Conservation (phyloP, 805 yeast species). For the Wickerhamia fluorescens region DNA sequence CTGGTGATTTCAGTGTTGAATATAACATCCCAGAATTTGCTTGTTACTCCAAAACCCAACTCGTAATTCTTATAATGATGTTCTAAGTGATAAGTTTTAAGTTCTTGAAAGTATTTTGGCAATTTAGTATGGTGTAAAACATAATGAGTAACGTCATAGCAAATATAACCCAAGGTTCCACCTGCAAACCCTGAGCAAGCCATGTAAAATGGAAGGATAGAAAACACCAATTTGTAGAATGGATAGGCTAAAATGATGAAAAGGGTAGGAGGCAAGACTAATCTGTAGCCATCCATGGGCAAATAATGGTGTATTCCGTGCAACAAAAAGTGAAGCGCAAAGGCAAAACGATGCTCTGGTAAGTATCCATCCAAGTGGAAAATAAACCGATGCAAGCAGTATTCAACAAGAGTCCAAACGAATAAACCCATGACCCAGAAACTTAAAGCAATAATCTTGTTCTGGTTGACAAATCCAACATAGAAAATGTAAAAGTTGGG, state of each 20-base stretch:
- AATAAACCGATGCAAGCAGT: constrained; percentile 77
- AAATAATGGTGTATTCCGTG: constrained; percentile 97
- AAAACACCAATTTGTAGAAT: constrained; percentile 70
- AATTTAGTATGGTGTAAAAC: constrained; percentile 81
- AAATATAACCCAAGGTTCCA: constrained; percentile 87
- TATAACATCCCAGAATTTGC: constrained; percentile 88
- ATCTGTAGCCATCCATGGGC: constrained; percentile 91
- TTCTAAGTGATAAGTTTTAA: constrained; percentile 89
- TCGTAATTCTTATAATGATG: constrained; percentile 98
- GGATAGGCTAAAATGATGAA: constrained; percentile 70
- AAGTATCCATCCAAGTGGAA: constrained; percentile 87
- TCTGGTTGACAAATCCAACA: constrained; percentile 48
- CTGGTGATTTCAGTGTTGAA: constrained; percentile 73
- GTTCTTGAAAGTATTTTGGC: constrained; percentile 67
- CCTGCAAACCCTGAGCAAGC: constrained; percentile 96
- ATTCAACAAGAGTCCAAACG: constrained; percentile 92
- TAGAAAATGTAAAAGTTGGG: constrained; percentile 58
- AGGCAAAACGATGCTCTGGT: constrained; percentile 71
- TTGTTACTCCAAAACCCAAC: constrained; percentile 93
- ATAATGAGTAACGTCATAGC: constrained; percentile 93
- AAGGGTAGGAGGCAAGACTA: constrained; percentile 95
- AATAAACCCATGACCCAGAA: constrained; percentile 76
- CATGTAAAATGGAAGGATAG: constrained; percentile 67
- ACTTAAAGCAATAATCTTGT: constrained; percentile 39
- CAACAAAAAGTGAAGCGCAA: constrained; percentile 78